Percentiles rank a stretch among this genome's conserved stretches.
Conservation (phyloP, 1,284 basidiomycete species). For the Kwoniella shivajii region DNA sequence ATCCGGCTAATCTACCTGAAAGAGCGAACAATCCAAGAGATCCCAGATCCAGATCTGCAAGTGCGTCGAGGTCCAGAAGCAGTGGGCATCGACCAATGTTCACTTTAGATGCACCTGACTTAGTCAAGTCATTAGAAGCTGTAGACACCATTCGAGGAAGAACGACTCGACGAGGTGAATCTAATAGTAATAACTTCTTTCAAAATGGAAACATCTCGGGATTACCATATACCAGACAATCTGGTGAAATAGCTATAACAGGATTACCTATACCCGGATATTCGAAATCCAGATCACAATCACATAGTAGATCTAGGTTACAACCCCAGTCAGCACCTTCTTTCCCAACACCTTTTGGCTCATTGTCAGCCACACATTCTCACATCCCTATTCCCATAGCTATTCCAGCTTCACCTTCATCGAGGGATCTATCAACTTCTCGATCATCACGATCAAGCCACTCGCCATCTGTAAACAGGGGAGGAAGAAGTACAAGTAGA, state of each 20-base stretch:
- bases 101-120: slow-evolving; percentile 17
- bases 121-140: slow-evolving; percentile 12
- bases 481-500: slow-evolving; percentile 12
- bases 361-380: background rate
- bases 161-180: slow-evolving; percentile 4
- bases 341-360: background rate
- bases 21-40: slow-evolving; percentile 1
- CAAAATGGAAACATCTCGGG: background rate
- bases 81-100: slow-evolving; percentile 17
- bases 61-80: slow-evolving; percentile 19
- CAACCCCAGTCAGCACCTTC: slow-evolving; percentile 12
- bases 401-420: background rate
- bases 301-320: background rate
- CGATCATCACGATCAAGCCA: slow-evolving; percentile 9
- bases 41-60: slow-evolving; percentile 18
- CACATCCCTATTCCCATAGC: background rate
- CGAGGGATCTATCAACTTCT: background rate
- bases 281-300: slow-evolving; percentile 11
- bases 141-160: slow-evolving; percentile 14
- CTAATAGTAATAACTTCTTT: background rate
- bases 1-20: background rate
- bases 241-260: slow-evolving; percentile 2
- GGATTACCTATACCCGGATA: slow-evolving; percentile 13
- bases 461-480: slow-evolving; percentile 13
- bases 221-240: slow-evolving; percentile 9